Evolutionary conservation across 495 filamentous ascomycete species (phyloP), one percentile per base, ranked within the genome.

Genomic region (Tetracladium marchalianum): DNA sequence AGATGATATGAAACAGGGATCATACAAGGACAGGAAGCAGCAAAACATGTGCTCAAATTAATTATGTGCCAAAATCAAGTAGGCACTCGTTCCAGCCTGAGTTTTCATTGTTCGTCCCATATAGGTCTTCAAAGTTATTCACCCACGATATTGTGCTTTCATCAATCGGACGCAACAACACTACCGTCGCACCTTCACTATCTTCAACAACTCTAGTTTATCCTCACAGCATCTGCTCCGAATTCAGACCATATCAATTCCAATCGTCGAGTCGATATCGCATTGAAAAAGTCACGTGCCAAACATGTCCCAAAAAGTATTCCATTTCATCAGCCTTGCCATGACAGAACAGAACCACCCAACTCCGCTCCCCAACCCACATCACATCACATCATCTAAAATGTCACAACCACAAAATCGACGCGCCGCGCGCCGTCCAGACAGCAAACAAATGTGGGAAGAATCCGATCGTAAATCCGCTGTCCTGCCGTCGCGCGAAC

Each of bases 371-470:
- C n/a, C 35, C n/a, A 38, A 11, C n/a, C 35, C 35, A 13, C 35
- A 38, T 16, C 10, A 5, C 11, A 39, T 11, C 10, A 39, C 31
- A 44, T 32, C 19, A 34, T 27, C 7, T 3, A 31, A 33, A n/a
- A 62, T 62, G 59, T 34, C 59, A 27, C 57, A 62, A 51, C 57
- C 53, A 42, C 54, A 57, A 16, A 47, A 51, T 39, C 59, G 58
- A 35, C 61, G 61, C 16, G 39, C 52, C 6, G 22, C 22, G 22
- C 51, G 65, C 11, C 66, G 66, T 35, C 62, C 63, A 38, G 66
- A 70, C 39, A 67, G 63, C 51, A 66, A 62, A 41, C 58, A 63
- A 38, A 65, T 67, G 61, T 66, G 67, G 66, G 67, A 68, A 17
- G 66, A 68, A 39, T 53, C 61, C 18, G 64, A 67, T 12, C 57